Evolutionary conservation across 768 basidiomycete genomes (phyloP).

Genomic region (Termitomyces sp.): DNA sequence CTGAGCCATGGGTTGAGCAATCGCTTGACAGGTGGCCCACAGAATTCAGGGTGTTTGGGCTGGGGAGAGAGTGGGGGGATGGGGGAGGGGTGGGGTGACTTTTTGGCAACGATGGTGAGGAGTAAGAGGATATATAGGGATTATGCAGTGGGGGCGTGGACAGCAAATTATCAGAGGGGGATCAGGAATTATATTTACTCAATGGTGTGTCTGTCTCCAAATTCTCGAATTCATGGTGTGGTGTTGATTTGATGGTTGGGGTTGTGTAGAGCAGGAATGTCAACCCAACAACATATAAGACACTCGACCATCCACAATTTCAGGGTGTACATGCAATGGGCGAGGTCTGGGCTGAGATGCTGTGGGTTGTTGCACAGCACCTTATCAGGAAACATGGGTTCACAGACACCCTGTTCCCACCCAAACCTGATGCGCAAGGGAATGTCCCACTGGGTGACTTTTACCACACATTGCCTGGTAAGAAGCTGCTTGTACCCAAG

Average conservation of each 20-base stretch:
- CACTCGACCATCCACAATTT: slow-evolving; percentile 91
- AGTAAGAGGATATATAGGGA: slow-evolving; percentile 72
- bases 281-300: slow-evolving; percentile 94
- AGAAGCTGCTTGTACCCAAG: slow-evolving; percentile 72
- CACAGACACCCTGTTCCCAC: slow-evolving; percentile 78
- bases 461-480: slow-evolving; percentile 51
- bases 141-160: slow-evolving; percentile 95
- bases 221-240: background rate
- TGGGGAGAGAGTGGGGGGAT: slow-evolving; percentile 97
- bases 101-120: slow-evolving; percentile 83
- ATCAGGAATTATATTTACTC: slow-evolving; percentile 92
- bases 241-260: background rate
- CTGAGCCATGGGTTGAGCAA: slow-evolving; percentile 88
- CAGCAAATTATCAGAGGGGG: slow-evolving; percentile 69
- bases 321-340: slow-evolving; percentile 92
- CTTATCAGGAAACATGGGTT: slow-evolving; percentile 84
- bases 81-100: slow-evolving; percentile 98
- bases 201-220: slow-evolving; percentile 34
- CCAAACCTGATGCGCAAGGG: slow-evolving; percentile 59
- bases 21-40: slow-evolving; percentile 90
- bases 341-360: slow-evolving; percentile 93
- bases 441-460: slow-evolving; percentile 69
- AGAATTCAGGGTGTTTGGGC: slow-evolving; percentile 89
- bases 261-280: slow-evolving; percentile 49
- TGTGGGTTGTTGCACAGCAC: slow-evolving; percentile 76